Evolutionary conservation across 2,329 filamentous ascomycete genomes (phyloP).

Genomic region (Fusarium sp.): DNA sequence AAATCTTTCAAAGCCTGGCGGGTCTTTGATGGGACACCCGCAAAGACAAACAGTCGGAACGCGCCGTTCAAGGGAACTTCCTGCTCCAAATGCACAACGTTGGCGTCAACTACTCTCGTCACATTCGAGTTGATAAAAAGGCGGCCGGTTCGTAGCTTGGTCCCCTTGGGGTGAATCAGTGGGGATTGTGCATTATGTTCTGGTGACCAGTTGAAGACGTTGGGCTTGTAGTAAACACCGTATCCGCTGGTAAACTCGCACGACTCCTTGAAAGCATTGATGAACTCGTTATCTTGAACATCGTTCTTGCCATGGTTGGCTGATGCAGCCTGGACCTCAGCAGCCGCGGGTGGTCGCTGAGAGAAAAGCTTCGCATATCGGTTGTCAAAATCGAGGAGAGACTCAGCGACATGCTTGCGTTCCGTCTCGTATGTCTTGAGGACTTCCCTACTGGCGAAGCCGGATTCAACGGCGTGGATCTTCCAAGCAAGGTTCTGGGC

Average conservation of each 20-base stretch:
- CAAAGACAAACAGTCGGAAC: conserved; percentile 88
- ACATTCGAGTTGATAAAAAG: conserved; percentile 83
- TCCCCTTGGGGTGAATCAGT: conserved; percentile 73
- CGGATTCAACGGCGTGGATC: conserved; percentile 87
- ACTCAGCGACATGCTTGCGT: conserved; percentile 85
- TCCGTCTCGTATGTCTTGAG: conserved; percentile 89
- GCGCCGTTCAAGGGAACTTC: conserved; percentile 89
- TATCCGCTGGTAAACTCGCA: conserved; percentile 95
- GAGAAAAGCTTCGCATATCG: conserved; percentile 93
- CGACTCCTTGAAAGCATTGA: conserved; percentile 88
- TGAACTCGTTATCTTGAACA: conserved; percentile 77
- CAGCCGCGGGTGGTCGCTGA: conserved; percentile 75
- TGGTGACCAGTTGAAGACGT: conserved; percentile 84
- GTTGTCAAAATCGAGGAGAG: conserved; percentile 85
- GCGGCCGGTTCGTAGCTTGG: conserved; percentile 76
- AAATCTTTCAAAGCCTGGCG: conserved; percentile 75
- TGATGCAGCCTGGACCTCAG: conserved; percentile 76
- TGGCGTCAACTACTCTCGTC: conserved; percentile 87
- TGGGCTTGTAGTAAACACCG: conserved; percentile 85
- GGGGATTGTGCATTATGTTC: conserved; percentile 76
- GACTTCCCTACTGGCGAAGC: conserved; percentile 78
- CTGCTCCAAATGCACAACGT: conserved; percentile 90
- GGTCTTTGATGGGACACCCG: conserved; percentile 71
- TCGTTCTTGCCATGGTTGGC: conserved; percentile 41
- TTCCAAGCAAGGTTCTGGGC: conserved; percentile 96